Conservation (phyloP, 768 basidiomycete species). For the Suillus tomentosus region DNA sequence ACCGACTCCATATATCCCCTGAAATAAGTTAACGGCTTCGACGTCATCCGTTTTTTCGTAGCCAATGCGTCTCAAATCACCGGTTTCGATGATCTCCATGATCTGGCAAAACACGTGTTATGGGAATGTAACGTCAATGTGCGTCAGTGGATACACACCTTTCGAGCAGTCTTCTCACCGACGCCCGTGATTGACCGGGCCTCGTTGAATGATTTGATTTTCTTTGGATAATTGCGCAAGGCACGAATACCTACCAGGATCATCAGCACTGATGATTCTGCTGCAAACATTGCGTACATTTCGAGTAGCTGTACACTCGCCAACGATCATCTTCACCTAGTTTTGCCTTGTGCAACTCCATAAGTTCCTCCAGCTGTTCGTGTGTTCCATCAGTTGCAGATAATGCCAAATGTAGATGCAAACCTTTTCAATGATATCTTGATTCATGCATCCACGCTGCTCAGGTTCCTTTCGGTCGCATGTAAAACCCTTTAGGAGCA, state of each 20-base stretch:
- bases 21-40: slow-evolving; percentile 56
- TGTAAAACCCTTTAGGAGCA: slow-evolving; percentile 54
- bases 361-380: slow-evolving; percentile 64
- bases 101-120: slow-evolving; percentile 48
- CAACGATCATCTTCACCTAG: slow-evolving; percentile 62
- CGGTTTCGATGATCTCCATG: slow-evolving; percentile 78
- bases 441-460: slow-evolving; percentile 52
- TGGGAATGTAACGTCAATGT: neutral
- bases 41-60: slow-evolving; percentile 71
- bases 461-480: slow-evolving; percentile 55
- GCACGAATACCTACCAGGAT: slow-evolving; percentile 55
- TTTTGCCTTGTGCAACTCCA: slow-evolving; percentile 64
- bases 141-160: slow-evolving; percentile 44
- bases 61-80: slow-evolving; percentile 64
- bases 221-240: slow-evolving; percentile 54
- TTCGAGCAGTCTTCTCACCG: slow-evolving; percentile 74
- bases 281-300: slow-evolving; percentile 45
- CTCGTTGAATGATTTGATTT: slow-evolving; percentile 59
- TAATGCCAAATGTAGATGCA: slow-evolving; percentile 2
- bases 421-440: slow-evolving; percentile 76
- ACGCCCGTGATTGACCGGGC: slow-evolving; percentile 62
- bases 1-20: slow-evolving; percentile 89
- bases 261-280: slow-evolving; percentile 11
- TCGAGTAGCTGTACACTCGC: slow-evolving; percentile 65
- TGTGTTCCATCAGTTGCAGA: slow-evolving; percentile 5